phyloP scores from a whole-genome alignment of 2,329 filamentous ascomycete genomes.

The Aspergillus sp. region DNA sequence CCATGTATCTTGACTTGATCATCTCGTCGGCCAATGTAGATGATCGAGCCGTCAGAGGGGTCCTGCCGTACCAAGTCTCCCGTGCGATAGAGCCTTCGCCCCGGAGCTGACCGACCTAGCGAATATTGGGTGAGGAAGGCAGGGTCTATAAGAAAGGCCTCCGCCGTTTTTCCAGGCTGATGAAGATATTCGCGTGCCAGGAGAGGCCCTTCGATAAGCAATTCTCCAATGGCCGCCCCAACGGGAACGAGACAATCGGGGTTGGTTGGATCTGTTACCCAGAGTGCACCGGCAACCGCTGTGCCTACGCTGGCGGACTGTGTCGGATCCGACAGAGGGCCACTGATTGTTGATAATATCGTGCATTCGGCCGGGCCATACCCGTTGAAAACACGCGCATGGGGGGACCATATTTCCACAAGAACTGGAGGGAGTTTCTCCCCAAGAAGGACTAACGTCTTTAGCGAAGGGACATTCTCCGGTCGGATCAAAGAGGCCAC shows the following conservation, averaged over 20 bases:
- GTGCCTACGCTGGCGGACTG: not conserved
- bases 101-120: constrained; percentile 15
- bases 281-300: not conserved
- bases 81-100: constrained; percentile 28
- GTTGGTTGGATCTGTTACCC: not conserved
- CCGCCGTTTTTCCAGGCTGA: constrained; percentile 19
- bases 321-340: not conserved
- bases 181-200: constrained; percentile 28
- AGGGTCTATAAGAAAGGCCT: constrained; percentile 13
- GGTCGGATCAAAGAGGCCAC: constrained; percentile 6
- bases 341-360: not conserved
- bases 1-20: constrained; percentile 32
- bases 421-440: not conserved
- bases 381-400: not conserved
- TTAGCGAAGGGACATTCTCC: not conserved
- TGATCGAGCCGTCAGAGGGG: constrained; percentile 21
- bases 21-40: constrained; percentile 31
- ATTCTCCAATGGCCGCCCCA: constrained; percentile 10
- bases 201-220: constrained; percentile 30
- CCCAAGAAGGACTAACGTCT: not conserved
- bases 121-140: no score
- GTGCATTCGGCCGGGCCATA: not conserved
- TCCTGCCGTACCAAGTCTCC: constrained; percentile 31
- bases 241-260: constrained; percentile 9
- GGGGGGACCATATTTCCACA: not conserved